phyloP scores from a whole-genome alignment of 495 filamentous ascomycete genomes.

The Immersiella caudata region DNA sequence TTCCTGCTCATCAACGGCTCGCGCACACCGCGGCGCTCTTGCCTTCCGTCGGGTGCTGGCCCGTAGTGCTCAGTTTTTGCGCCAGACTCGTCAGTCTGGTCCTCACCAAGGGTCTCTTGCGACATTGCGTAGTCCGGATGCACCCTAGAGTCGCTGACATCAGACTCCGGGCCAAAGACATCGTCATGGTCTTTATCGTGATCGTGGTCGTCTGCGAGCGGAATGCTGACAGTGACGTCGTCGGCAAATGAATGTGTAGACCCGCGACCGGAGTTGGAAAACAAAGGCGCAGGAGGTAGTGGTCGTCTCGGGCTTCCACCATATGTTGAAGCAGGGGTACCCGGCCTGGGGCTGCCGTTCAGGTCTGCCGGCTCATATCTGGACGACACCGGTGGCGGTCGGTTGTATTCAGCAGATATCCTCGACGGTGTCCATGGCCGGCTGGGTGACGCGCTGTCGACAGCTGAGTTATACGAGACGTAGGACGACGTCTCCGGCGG shows the following conservation, averaged over 20 bases:
- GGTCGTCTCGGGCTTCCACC: conserved; percentile 82
- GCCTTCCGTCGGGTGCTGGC: conserved; percentile 80
- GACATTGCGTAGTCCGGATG: conserved; percentile 67
- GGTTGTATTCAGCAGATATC: conserved; percentile 60
- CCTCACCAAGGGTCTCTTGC: conserved; percentile 48
- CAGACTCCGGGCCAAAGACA: conserved; percentile 69
- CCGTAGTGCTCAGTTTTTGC: conserved; percentile 75
- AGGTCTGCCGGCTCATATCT: conserved; percentile 84
- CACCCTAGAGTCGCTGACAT: conserved; percentile 46
- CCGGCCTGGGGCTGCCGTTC: conserved; percentile 87
- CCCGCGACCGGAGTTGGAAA: conserved; percentile 52
- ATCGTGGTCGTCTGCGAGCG: conserved; percentile 54
- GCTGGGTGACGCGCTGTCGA: conserved; percentile 50
- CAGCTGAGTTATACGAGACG: conserved; percentile 39
- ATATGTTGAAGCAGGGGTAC: conserved; percentile 85
- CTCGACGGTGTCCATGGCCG: conserved; percentile 74
- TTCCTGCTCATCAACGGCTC: conserved; percentile 88
- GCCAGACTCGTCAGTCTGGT: conserved; percentile 17
- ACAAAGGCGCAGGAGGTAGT: conserved; percentile 91
- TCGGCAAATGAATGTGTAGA: conserved; percentile 46
- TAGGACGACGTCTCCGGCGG: conserved; percentile 44
- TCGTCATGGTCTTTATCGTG: conserved; percentile 59
- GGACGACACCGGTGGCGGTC: conserved; percentile 68
- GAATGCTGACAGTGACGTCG: conserved; percentile 62
- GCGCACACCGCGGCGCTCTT: conserved; percentile 81